Conservation (phyloP, 331 rosid species). For the Pyrus hybrid region DNA sequence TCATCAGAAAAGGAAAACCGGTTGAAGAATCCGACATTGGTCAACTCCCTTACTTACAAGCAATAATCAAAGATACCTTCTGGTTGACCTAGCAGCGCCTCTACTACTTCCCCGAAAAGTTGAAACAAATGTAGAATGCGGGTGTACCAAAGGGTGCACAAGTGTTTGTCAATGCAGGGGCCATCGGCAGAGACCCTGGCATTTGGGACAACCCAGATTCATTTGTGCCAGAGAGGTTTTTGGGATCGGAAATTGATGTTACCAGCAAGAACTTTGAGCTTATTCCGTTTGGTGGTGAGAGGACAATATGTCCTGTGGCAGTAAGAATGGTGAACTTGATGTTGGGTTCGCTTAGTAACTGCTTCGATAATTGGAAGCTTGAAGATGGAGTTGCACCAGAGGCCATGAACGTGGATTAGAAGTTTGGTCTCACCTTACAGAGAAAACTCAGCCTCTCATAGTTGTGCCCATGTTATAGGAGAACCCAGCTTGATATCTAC, state of each 20-base stretch:
- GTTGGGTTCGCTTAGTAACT: background rate
- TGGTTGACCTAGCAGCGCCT: constrained; percentile 6
- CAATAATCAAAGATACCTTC: background rate
- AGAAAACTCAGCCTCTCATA: too few species aligned
- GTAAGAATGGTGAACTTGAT: background rate
- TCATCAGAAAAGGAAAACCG: too few species aligned
- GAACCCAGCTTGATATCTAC: too few species aligned
- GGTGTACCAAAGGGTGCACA: constrained; percentile 11
- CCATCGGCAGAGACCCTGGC: constrained; percentile 7
- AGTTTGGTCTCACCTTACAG: too few species aligned
- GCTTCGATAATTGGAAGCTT: too few species aligned
- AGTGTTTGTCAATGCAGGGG: constrained; percentile 17
- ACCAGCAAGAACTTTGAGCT: background rate
- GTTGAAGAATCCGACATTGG: too few species aligned
- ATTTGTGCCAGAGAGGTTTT: background rate
- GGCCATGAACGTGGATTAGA: too few species aligned
- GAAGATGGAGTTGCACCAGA: too few species aligned
- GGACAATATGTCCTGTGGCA: constrained; percentile 18
- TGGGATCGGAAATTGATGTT: background rate
- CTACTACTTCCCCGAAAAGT: constrained; percentile 10
- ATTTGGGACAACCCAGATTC: background rate
- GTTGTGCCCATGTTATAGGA: too few species aligned
- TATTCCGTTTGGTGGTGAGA: constrained; percentile 4
- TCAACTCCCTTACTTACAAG: too few species aligned
- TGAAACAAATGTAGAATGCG: background rate